These are phyloP conservation scores for Fusarium kyushuense DNA, from an alignment of 2,329 filamentous ascomycete species.

Conservation along the genomic window DNA sequence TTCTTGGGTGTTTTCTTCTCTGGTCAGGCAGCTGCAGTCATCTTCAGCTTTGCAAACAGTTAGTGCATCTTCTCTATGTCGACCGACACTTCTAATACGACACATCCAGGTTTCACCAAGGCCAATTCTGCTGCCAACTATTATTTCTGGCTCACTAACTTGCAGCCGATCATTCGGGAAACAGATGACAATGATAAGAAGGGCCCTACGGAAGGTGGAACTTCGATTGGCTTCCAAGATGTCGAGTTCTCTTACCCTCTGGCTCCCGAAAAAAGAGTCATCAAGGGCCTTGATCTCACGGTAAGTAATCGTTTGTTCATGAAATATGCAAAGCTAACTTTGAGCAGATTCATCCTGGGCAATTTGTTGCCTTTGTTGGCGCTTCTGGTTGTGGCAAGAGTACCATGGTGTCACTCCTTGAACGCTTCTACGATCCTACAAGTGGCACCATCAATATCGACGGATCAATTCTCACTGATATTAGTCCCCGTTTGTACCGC, in stretches of 20 bases:
- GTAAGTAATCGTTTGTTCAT: too few relatives aligned
- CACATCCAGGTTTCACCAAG: slow-evolving; percentile 56
- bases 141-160: slow-evolving; percentile 59
- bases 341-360: slow-evolving; percentile 54
- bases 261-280: slow-evolving; percentile 54
- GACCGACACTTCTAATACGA: not conserved
- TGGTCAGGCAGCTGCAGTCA: slow-evolving; percentile 53
- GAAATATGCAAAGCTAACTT: too few relatives aligned
- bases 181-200: slow-evolving; percentile 55
- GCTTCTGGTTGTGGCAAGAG: slow-evolving; percentile 68
- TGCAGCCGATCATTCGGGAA: slow-evolving; percentile 56
- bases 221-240: slow-evolving; percentile 60
- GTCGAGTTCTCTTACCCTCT: slow-evolving; percentile 74
- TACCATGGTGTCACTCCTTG: slow-evolving; percentile 66
- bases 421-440: slow-evolving; percentile 58
- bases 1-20: slow-evolving; percentile 64
- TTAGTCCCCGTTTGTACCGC: slow-evolving; percentile 64
- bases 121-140: slow-evolving; percentile 62
- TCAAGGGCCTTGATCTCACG: slow-evolving; percentile 54
- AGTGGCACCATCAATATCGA: slow-evolving; percentile 43
- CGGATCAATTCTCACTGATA: slow-evolving; percentile 52
- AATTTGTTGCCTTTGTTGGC: slow-evolving; percentile 67
- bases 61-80: not conserved
- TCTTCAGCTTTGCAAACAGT: slow-evolving; percentile 62
- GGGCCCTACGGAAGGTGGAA: slow-evolving; percentile 48